These are phyloP conservation scores for Gnomoniopsis smithogilvyi DNA, from an alignment of 2,329 filamentous ascomycete genomes.

Conservation along the genomic window DNA sequence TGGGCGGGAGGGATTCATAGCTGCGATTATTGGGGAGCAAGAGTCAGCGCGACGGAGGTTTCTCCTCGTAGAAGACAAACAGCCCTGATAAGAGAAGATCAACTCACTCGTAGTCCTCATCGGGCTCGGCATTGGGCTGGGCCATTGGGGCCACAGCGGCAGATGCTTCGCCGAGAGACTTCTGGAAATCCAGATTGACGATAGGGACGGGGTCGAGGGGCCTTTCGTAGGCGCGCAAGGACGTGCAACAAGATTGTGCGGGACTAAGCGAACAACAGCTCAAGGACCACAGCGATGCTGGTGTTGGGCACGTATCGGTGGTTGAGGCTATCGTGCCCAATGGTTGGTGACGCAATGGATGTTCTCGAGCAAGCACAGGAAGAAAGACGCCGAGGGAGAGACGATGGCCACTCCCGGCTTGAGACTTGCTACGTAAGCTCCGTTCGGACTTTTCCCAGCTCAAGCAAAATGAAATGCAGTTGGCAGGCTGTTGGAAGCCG, in stretches of 20 bases:
- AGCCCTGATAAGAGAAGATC: neutral
- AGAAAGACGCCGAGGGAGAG: neutral
- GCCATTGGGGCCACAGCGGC: slow-evolving; percentile 68
- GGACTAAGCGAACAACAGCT: neutral
- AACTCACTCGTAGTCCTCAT: slow-evolving; percentile 65
- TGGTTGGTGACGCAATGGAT: slow-evolving; percentile 16
- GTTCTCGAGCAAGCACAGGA: neutral
- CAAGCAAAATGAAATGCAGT: too few species aligned
- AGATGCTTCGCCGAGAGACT: slow-evolving; percentile 60
- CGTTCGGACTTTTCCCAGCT: too few species aligned
- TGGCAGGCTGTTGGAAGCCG: too few species aligned
- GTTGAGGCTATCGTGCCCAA: neutral
- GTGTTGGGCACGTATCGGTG: neutral
- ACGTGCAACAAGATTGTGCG: neutral
- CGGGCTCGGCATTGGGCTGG: slow-evolving; percentile 62
- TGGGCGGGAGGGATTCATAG: slow-evolving; percentile 92
- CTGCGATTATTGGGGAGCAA: slow-evolving; percentile 34
- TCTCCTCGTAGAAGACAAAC: neutral
- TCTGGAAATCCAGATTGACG: slow-evolving; percentile 64
- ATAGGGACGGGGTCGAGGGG: slow-evolving; percentile 20
- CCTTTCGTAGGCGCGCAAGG: slow-evolving; percentile 17
- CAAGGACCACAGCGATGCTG: neutral
- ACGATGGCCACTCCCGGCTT: neutral
- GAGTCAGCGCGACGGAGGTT: slow-evolving; percentile 17
- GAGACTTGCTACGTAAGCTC: neutral